These are phyloP conservation scores for Phlegmacium glaucopus DNA, from an alignment of 768 basidiomycete genomes.

Conservation along the genomic window DNA sequence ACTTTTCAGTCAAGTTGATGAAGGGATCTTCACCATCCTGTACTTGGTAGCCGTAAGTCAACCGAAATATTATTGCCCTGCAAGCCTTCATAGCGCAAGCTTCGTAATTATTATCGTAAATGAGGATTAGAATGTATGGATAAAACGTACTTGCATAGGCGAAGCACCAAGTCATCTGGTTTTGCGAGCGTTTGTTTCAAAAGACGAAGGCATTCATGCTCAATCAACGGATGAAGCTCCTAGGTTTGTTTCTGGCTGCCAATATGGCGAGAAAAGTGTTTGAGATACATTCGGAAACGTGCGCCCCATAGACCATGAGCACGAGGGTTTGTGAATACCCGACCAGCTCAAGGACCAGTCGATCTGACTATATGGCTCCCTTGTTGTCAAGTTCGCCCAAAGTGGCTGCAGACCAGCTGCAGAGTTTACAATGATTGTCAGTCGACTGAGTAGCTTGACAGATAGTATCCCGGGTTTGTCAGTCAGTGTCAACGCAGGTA, in stretches of 20 bases:
- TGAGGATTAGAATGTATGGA: background rate
- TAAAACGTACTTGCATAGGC: constrained; percentile 41
- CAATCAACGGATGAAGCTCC: constrained; percentile 29
- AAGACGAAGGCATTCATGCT: constrained; percentile 35
- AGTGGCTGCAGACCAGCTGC: constrained; percentile 25
- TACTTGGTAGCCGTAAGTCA: constrained; percentile 57
- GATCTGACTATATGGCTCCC: constrained; percentile 46
- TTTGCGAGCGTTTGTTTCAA: constrained; percentile 32
- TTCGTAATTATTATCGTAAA: background rate
- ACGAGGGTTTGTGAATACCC: constrained; percentile 47
- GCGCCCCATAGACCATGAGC: constrained; percentile 39
- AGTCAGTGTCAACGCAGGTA: background rate
- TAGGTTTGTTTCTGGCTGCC: constrained; percentile 30
- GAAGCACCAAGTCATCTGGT: constrained; percentile 25
- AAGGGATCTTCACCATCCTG: constrained; percentile 50
- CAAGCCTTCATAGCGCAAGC: constrained; percentile 30
- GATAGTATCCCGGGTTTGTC: constrained; percentile 24
- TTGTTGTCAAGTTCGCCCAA: constrained; percentile 48
- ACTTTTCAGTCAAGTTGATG: constrained; percentile 45
- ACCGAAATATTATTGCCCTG: constrained; percentile 52
- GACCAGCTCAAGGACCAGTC: constrained; percentile 42
- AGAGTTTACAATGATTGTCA: too few species aligned
- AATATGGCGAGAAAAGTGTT: constrained; percentile 38
- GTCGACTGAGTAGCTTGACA: constrained; percentile 40
- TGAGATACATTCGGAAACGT: constrained; percentile 41